Evolutionary conservation across 768 basidiomycete genomes (phyloP).

Genomic region (Suillus americanus): DNA sequence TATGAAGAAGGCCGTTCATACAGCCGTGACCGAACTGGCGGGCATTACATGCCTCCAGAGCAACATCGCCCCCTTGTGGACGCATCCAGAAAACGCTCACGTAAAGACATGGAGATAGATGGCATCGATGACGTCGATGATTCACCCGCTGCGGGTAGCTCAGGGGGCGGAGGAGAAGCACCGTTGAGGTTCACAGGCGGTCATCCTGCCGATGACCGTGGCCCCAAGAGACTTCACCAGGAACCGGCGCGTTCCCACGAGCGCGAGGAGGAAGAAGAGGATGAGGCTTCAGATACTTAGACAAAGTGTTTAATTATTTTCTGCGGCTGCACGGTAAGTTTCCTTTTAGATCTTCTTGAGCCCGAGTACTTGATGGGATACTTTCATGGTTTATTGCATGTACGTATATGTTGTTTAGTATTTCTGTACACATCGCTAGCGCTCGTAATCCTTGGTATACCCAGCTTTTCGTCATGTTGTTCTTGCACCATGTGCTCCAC

Average conservation of each 20-base stretch:
- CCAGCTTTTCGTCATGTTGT: background rate
- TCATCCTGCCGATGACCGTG: conserved; percentile 49
- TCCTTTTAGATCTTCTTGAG: conserved; percentile 36
- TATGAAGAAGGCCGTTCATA: conserved; percentile 52
- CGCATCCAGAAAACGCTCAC: conserved; percentile 53
- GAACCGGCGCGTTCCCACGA: conserved; percentile 33
- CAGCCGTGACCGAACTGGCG: conserved; percentile 37
- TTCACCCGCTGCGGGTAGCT: conserved; percentile 26
- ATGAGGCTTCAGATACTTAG: conserved; percentile 32
- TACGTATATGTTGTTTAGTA: conserved; percentile 19
- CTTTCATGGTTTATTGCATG: conserved; percentile 13
- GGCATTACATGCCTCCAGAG: conserved; percentile 31
- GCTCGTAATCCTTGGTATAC: background rate
- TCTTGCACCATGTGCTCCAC: background rate
- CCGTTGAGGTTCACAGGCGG: conserved; percentile 35
- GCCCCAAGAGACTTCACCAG: conserved; percentile 59
- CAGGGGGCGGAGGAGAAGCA: conserved; percentile 29
- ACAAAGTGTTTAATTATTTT: conserved; percentile 5
- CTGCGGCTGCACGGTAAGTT: conserved; percentile 11
- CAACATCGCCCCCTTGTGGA: conserved; percentile 43
- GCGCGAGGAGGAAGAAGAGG: conserved; percentile 32
- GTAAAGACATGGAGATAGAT: conserved; percentile 66
- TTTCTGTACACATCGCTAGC: conserved; percentile 14
- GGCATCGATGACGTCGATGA: conserved; percentile 47
- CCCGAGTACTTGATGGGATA: conserved; percentile 18